Base-by-base conservation (phyloP, 1,284 basidiomycete species). In the Sanghuangporus sanghuang region DNA sequence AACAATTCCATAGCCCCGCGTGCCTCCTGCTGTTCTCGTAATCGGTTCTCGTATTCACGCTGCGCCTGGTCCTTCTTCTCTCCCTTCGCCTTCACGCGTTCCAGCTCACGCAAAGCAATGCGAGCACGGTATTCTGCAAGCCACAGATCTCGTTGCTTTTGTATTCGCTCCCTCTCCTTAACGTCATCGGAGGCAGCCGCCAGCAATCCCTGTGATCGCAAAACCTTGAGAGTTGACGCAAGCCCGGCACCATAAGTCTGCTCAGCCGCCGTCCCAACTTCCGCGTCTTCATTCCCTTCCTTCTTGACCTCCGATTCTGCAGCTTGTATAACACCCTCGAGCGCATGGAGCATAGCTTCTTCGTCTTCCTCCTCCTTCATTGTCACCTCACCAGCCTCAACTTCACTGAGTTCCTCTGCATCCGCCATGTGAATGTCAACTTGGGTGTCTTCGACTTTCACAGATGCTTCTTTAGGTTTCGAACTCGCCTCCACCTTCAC, bases 61-160 rank as follows among this genome's bases (percentile, higher is more conserved):
- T 93, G 90, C 21, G 93, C 90, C 76, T 98, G 96, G 73, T 97
- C 96, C 75, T 92, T 95, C 73, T 88, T 89, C n/a, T 82, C 83
- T 2, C 91, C 91, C 54, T 93, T 85, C 5, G 87, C 79, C 68
- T 86, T 86, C 64, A 90, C 75, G 54, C 84, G 83, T 64, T 96
- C 95, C 53, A 91, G 72, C 70, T 97, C 95, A 40, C 93, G 85
- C 68, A 92, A 83, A 7, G 89, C 84, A 62, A 91, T 79, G 63
- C 87, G 82, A 44, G 82, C 83, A 38, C 95, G 85, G 71, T 95
- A 89, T 66, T 94, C 89, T 0, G 93, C 89, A 1, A 98, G 78
- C 96, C 96, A 99, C 4, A 91, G 69, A 75, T 98, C 95, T 58
- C 92, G 86, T 71, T 95, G 89, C 65, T 85, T 81, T 74, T 98